Conservation (phyloP, 768 basidiomycete species). For the Mycena floridula region DNA sequence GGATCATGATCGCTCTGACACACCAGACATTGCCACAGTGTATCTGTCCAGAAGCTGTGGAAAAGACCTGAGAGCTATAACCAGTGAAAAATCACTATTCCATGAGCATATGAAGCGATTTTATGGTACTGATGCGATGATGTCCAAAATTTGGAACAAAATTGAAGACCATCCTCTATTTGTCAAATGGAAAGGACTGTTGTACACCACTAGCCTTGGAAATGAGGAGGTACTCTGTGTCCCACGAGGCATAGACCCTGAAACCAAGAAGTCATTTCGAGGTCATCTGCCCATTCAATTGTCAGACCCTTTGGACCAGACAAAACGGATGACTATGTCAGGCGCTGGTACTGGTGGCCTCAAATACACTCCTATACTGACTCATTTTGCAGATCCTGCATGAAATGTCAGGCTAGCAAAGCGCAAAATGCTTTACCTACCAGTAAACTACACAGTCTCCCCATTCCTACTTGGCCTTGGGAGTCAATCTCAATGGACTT, state of each 20-base stretch:
- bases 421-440: background rate
- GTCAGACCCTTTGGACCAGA: background rate
- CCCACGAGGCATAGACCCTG: background rate
- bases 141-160: background rate
- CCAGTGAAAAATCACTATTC: background rate
- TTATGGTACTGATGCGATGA: too few relatives aligned
- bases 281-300: background rate
- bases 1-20: too few relatives aligned
- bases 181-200: background rate
- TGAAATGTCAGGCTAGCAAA: slow-evolving; percentile 9
- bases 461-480: slow-evolving; percentile 11
- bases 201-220: background rate
- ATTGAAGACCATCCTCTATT: background rate
- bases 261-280: background rate
- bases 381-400: slow-evolving; percentile 4
- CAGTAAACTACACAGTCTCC: slow-evolving; percentile 7
- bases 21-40: too few relatives aligned
- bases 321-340: background rate
- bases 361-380: background rate
- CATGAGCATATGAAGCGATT: too few relatives aligned
- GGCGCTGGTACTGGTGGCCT: background rate
- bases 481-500: slow-evolving; percentile 15
- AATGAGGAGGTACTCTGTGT: background rate
- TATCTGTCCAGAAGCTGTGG: background rate
- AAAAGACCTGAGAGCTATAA: background rate